Conservation (phyloP, 306 rosid genomes). For the Geum urbanum region DNA sequence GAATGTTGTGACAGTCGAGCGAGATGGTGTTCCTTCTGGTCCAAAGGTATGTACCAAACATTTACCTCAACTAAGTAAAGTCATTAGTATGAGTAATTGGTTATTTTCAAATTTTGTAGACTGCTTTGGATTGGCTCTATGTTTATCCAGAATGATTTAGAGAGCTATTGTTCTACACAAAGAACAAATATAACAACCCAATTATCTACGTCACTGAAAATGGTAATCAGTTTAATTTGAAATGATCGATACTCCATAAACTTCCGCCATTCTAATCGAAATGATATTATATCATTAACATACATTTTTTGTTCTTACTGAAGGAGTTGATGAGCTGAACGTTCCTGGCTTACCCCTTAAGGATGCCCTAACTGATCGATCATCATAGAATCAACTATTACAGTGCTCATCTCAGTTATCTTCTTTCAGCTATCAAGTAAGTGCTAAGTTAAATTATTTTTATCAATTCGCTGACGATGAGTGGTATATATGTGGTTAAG, state of each 20-base stretch:
- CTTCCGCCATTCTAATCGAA: neutral
- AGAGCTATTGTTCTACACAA: slow-evolving; percentile 41
- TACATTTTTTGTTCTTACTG: neutral
- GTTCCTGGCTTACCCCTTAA: slow-evolving; percentile 32
- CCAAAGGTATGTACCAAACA: slow-evolving; percentile 26
- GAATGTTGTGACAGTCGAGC: slow-evolving; percentile 24
- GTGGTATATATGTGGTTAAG: neutral
- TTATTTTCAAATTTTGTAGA: slow-evolving; percentile 15
- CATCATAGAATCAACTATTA: slow-evolving; percentile 41
- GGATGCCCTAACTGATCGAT: slow-evolving; percentile 38
- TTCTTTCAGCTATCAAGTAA: slow-evolving; percentile 47
- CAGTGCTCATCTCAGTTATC: slow-evolving; percentile 42
- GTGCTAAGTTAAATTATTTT: neutral
- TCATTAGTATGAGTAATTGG: too few species aligned
- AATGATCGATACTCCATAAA: neutral
- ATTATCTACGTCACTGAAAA: slow-evolving; percentile 55
- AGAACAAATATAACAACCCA: slow-evolving; percentile 35
- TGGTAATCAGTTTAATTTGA: slow-evolving; percentile 27
- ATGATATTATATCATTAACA: neutral
- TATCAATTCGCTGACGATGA: neutral
- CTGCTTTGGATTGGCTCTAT: slow-evolving; percentile 46
- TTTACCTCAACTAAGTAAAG: neutral
- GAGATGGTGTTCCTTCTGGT: slow-evolving; percentile 46
- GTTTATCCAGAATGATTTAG: slow-evolving; percentile 51
- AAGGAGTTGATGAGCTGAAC: slow-evolving; percentile 47